These are phyloP conservation scores for Colletotrichum agaves DNA, from an alignment of 2,329 filamentous ascomycete species.

Conservation along the genomic window DNA sequence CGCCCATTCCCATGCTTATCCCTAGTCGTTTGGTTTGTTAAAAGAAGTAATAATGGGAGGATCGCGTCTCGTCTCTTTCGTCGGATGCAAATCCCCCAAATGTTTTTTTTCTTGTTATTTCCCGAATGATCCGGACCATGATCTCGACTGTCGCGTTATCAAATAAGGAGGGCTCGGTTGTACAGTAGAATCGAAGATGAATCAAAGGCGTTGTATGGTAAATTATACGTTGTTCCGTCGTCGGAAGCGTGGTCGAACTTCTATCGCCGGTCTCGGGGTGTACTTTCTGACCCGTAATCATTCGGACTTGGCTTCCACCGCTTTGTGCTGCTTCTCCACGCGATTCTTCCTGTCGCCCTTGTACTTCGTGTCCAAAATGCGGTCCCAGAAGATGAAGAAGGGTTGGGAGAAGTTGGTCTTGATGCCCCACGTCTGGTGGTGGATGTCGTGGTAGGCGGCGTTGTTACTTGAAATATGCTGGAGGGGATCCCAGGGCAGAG, in stretches of 20 bases:
- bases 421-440: constrained; percentile 99
- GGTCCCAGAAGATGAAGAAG: constrained; percentile 97
- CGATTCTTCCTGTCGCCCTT: constrained; percentile 64
- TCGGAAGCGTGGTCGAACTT: constrained; percentile 17
- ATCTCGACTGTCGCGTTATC: constrained; percentile 13
- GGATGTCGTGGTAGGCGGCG: constrained; percentile 95
- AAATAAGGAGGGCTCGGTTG: background rate
- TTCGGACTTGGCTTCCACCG: constrained; percentile 31
- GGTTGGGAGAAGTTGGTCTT: constrained; percentile 94
- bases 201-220: constrained; percentile 11
- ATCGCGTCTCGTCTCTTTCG: background rate
- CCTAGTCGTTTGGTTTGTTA: constrained; percentile 18
- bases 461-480: constrained; percentile 95
- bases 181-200: constrained; percentile 32
- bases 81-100: background rate
- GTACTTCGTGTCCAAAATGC: constrained; percentile 84
- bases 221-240: constrained; percentile 13
- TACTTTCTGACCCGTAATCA: background rate
- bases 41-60: background rate
- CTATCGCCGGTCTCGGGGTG: background rate
- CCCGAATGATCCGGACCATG: constrained; percentile 24
- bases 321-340: constrained; percentile 24
- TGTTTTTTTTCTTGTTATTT: background rate
- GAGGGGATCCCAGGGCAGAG: constrained; percentile 94
- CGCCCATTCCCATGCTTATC: constrained; percentile 35